Evolutionary conservation across 2,329 filamentous ascomycete species (phyloP), one percentile per base, ranked within the genome.

Genomic region (Colletotrichum sublineola): DNA sequence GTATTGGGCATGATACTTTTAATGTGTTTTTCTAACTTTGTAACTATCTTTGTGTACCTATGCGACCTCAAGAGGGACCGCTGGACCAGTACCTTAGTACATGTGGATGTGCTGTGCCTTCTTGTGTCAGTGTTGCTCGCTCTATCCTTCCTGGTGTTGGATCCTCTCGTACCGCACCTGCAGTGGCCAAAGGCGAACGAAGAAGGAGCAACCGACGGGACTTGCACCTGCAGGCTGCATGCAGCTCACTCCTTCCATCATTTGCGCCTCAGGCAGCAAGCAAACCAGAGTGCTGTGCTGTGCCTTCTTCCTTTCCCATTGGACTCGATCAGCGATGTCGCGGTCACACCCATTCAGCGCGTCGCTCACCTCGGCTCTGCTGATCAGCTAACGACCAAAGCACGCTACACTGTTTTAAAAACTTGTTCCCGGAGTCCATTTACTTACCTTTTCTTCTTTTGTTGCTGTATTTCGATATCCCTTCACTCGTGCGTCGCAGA

Each of bases 401-500:
- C 24, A 24, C 24, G 24, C 24, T 18, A 42, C 40, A 24, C 55
- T 65, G 52, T 36, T 64, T 72, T 38, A 48, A 60, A 58, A 29
- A n/a, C 15, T 18, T 48, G 69, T 69, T 55, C 69, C 69, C 69
- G 69, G 69, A 72, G 56, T 72, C 40, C 36, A 24, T 24, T 24
- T 24, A 24, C 15, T 20, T 46, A 11, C 9, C 12, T n/a, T 11
- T 18, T 52, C 24, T 56, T 67, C 24, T 60, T 67, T 48, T 38
- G 46, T 44, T 40, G 38, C 6, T 40, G 38, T 36, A 36, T 40
- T 40, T 7, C 44, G n/a, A 44, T 70, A 40, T 33, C 42, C 15
- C 18, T 24, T 31, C 14, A 18, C 14, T 29, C 46, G 29, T 40
- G 24, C 31, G n/a, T 52, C 33, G 42, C 33, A 36, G 33, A 36